A percentile compares a stretch with the other conserved stretches of the same genome.
Conservation (phyloP, 768 basidiomycete species). For the Daedaleopsis sinensis region DNA sequence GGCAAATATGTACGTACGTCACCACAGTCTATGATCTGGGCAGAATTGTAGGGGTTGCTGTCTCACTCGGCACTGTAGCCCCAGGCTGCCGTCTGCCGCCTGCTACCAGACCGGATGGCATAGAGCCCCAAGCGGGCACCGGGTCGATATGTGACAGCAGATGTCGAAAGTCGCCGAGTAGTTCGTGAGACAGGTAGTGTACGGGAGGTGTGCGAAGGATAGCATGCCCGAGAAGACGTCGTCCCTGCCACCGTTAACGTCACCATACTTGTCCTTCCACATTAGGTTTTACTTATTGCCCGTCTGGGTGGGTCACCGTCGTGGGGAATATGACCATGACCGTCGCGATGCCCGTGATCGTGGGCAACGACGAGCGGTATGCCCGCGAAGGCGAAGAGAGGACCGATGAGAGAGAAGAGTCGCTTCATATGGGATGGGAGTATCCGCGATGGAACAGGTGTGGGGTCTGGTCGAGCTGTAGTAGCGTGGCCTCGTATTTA, state of each 20-base stretch:
- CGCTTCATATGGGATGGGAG: not conserved
- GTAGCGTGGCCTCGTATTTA: too few species aligned
- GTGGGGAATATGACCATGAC: not conserved
- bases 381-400: not conserved
- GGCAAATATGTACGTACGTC: constrained; percentile 54
- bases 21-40: constrained; percentile 78
- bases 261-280: constrained; percentile 78
- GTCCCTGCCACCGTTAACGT: constrained; percentile 60
- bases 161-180: constrained; percentile 62
- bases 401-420: not conserved
- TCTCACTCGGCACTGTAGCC: constrained; percentile 77
- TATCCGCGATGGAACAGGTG: too few species aligned
- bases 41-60: constrained; percentile 61
- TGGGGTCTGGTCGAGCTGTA: too few species aligned
- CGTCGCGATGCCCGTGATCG: not conserved
- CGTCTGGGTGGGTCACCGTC: not conserved
- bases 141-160: constrained; percentile 45
- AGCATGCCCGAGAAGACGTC: constrained; percentile 71
- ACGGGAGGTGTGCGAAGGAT: constrained; percentile 83
- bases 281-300: constrained; percentile 32
- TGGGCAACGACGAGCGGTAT: not conserved
- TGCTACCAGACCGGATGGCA: constrained; percentile 80
- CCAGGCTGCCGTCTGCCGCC: constrained; percentile 60
- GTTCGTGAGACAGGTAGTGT: constrained; percentile 69
- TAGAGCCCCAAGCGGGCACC: constrained; percentile 89